Evolutionary conservation across 495 filamentous ascomycete genomes (phyloP).

Genomic region (Polyplosphaeria fusca): DNA sequence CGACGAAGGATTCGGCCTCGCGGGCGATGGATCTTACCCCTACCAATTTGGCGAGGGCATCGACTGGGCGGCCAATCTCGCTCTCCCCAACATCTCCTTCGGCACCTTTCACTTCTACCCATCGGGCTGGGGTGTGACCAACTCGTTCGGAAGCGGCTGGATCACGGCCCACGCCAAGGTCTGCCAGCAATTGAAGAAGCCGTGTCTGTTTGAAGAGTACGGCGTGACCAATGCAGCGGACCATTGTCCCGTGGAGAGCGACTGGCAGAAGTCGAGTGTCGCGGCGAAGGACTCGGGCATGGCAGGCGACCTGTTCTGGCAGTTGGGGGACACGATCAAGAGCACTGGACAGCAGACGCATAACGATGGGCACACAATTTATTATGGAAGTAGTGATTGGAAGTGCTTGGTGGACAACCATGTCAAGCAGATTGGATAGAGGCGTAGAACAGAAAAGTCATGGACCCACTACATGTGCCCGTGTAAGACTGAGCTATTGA

Average conservation of each 20-base stretch:
- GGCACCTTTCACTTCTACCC: slow-evolving; percentile 35
- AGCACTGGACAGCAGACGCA: slow-evolving; percentile 23
- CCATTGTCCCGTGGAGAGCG: slow-evolving; percentile 20
- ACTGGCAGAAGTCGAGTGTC: slow-evolving; percentile 33
- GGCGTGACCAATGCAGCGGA: slow-evolving; percentile 13
- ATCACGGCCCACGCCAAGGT: slow-evolving; percentile 19
- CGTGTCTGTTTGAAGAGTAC: slow-evolving; percentile 34
- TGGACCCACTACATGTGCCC: too few species aligned
- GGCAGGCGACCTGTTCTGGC: slow-evolving; percentile 38
- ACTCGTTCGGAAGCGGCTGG: slow-evolving; percentile 23
- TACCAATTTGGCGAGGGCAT: slow-evolving; percentile 25
- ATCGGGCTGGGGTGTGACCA: slow-evolving; percentile 18
- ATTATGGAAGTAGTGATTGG: slow-evolving; percentile 53
- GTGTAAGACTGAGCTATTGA: too few species aligned
- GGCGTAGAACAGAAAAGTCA: too few species aligned
- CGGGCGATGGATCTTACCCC: slow-evolving; percentile 29
- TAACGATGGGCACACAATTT: slow-evolving; percentile 36
- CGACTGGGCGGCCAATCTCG: slow-evolving; percentile 28
- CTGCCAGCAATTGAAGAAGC: slow-evolving; percentile 23
- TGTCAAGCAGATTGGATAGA: slow-evolving; percentile 47
- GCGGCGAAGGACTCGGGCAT: slow-evolving; percentile 20
- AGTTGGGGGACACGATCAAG: slow-evolving; percentile 34
- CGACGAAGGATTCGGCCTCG: slow-evolving; percentile 52
- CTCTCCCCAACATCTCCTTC: slow-evolving; percentile 25
- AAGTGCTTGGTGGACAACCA: slow-evolving; percentile 59